Evolutionary conservation across 257 asterid species (phyloP).

Genomic region (Coffea eugenioides): DNA sequence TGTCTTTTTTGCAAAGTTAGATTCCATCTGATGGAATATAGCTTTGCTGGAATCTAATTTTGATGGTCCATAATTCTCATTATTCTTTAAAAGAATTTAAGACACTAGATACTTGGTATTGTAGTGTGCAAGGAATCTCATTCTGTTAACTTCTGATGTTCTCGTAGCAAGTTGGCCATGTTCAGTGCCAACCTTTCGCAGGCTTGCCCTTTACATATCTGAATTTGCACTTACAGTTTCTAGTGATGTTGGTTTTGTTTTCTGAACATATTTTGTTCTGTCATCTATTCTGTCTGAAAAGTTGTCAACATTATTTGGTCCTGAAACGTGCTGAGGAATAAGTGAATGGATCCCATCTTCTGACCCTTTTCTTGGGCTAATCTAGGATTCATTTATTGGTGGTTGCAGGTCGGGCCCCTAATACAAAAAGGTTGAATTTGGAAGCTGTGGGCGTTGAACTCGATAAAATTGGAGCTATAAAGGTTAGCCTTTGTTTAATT

Average conservation of each 20-base stretch:
- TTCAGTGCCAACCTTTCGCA: neutral
- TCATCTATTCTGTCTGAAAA: neutral
- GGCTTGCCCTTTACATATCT: neutral
- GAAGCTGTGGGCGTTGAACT: constrained; percentile 81
- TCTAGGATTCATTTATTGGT: constrained; percentile 5
- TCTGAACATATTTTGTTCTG: neutral
- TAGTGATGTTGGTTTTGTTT: neutral
- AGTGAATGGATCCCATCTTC: constrained; percentile 9
- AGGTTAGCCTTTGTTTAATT: constrained; percentile 46
- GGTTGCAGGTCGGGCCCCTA: constrained; percentile 82
- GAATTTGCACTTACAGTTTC: neutral
- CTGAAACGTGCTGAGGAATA: neutral
- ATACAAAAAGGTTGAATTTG: constrained; percentile 83
- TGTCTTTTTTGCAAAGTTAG: neutral
- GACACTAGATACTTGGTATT: neutral
- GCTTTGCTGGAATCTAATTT: neutral
- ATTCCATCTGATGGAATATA: neutral
- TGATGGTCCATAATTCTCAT: neutral
- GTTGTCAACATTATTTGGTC: neutral
- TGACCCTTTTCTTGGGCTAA: neutral
- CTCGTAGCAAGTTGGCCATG: neutral
- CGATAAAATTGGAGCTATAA: constrained; percentile 65
- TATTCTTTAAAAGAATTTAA: neutral
- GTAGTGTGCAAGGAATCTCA: neutral
- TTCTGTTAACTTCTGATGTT: neutral